These are phyloP conservation scores for Xylaria longipes DNA, from an alignment of 495 filamentous ascomycete species.

Conservation along the genomic window DNA sequence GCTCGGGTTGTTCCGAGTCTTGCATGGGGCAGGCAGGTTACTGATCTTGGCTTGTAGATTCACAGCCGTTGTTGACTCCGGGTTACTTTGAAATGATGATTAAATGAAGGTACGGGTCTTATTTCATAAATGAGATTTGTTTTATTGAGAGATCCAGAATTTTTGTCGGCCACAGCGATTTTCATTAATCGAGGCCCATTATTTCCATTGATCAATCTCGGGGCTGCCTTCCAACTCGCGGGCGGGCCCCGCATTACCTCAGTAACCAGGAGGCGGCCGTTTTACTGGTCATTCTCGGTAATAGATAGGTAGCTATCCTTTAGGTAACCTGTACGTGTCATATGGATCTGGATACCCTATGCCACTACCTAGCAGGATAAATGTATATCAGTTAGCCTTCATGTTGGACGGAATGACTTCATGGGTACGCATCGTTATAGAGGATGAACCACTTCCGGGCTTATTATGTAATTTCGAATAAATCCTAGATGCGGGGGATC, in stretches of 20 bases:
- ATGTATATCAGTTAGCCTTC: background rate
- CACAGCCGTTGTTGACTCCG: background rate
- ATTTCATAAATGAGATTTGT: background rate
- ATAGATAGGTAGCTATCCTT: background rate
- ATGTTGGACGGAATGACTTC: background rate
- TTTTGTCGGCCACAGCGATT: conserved; percentile 23
- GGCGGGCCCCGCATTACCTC: conserved; percentile 13
- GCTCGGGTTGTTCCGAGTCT: conserved; percentile 21
- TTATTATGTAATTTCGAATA: conserved; percentile 4
- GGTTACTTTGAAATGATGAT: background rate
- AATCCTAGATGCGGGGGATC: conserved; percentile 14
- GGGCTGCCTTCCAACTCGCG: background rate
- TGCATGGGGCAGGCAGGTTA: background rate
- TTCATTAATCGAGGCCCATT: conserved; percentile 21
- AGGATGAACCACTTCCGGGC: background rate
- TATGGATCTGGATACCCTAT: background rate
- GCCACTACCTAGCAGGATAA: background rate
- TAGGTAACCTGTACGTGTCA: background rate
- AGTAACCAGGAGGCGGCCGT: background rate
- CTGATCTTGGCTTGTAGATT: background rate
- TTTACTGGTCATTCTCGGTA: conserved; percentile 5
- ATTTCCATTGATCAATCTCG: conserved; percentile 14
- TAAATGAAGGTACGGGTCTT: background rate
- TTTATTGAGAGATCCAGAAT: conserved; percentile 13
- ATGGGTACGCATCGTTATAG: background rate